A percentile compares a stretch with the other conserved stretches of the same genome.
These are phyloP conservation scores for Aspergillus flavus DNA, from an alignment of 2,329 filamentous ascomycete genomes.

Conservation along the genomic window DNA sequence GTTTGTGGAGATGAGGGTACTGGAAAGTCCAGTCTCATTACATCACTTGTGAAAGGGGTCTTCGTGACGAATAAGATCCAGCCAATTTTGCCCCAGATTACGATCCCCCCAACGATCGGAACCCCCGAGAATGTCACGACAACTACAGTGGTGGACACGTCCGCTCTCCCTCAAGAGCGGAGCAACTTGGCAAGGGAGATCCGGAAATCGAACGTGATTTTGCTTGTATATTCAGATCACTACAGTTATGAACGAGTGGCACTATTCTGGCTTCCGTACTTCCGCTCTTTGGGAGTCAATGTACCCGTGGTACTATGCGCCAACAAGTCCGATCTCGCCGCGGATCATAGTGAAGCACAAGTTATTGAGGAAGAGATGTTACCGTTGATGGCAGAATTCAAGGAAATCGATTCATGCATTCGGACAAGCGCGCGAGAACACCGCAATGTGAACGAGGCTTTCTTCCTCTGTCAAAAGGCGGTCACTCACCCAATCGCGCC, in stretches of 20 bases:
- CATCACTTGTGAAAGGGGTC: conserved; percentile 93
- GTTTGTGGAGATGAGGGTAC: conserved; percentile 95
- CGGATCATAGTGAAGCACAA: conserved; percentile 74
- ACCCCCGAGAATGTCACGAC: conserved; percentile 97
- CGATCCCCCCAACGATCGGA: conserved; percentile 87
- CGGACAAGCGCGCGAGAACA: conserved; percentile 89
- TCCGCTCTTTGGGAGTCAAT: conserved; percentile 96
- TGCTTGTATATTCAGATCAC: conserved; percentile 96
- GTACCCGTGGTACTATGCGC: conserved; percentile 95
- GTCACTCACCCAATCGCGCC: conserved; percentile 97
- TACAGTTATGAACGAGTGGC: conserved; percentile 98
- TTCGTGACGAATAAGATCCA: conserved; percentile 97
- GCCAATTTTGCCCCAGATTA: conserved; percentile 89
- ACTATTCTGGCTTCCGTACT: conserved; percentile 98
- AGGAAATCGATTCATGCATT: conserved; percentile 98
- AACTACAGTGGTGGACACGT: conserved; percentile 90
- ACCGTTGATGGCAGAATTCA: conserved; percentile 97
- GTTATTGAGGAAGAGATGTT: conserved; percentile 97
- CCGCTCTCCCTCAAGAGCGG: conserved; percentile 89
- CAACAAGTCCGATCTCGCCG: conserved; percentile 91
- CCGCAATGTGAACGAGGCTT: conserved; percentile 91
- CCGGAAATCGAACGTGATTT: conserved; percentile 93
- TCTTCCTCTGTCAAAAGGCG: conserved; percentile 97
- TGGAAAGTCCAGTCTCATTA: conserved; percentile 92
- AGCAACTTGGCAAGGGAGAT: conserved; percentile 90